These are phyloP conservation scores for Buxus sempervirens DNA, from an alignment of 164 flowering plant species.

Conservation along the genomic window DNA sequence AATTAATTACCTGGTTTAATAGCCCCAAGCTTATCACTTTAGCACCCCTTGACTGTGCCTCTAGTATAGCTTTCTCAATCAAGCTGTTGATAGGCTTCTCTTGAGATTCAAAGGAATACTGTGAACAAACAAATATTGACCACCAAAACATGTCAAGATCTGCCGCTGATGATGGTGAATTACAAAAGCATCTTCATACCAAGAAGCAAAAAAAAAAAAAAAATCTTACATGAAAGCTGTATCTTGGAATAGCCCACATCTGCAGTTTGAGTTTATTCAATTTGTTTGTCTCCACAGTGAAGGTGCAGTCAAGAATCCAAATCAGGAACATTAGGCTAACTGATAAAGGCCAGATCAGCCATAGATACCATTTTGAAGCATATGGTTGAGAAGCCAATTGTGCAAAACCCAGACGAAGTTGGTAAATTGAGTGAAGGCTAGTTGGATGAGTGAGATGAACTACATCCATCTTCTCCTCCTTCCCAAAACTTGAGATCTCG, in stretches of 20 bases:
- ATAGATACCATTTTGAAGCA: slow-evolving; percentile 54
- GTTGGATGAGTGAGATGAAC: slow-evolving; percentile 75
- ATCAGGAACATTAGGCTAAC: slow-evolving; percentile 35
- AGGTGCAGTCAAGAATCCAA: slow-evolving; percentile 45
- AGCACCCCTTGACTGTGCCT: slow-evolving; percentile 55
- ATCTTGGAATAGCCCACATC: slow-evolving; percentile 71
- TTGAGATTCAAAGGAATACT: slow-evolving; percentile 50
- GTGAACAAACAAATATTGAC: background rate
- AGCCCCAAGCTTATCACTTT: slow-evolving; percentile 71
- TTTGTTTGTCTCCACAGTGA: slow-evolving; percentile 49
- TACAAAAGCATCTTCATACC: background rate
- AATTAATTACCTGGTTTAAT: slow-evolving; percentile 52
- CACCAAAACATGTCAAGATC: background rate
- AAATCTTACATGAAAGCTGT: slow-evolving; percentile 46
- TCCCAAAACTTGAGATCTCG: slow-evolving; percentile 33
- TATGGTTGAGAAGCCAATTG: slow-evolving; percentile 57
- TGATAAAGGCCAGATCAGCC: slow-evolving; percentile 64
- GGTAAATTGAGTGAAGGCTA: slow-evolving; percentile 62
- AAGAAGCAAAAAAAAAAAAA: background rate
- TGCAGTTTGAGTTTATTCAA: slow-evolving; percentile 52
- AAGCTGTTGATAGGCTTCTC: slow-evolving; percentile 40
- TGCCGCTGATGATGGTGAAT: background rate
- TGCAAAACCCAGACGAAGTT: slow-evolving; percentile 56
- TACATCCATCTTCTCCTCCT: slow-evolving; percentile 43
- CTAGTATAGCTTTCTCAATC: slow-evolving; percentile 61